Percentiles rank a stretch among this genome's conserved stretches.
phyloP scores from a whole-genome alignment of 805 yeast genomes.

The Lipomyces spencermartinsiae region DNA sequence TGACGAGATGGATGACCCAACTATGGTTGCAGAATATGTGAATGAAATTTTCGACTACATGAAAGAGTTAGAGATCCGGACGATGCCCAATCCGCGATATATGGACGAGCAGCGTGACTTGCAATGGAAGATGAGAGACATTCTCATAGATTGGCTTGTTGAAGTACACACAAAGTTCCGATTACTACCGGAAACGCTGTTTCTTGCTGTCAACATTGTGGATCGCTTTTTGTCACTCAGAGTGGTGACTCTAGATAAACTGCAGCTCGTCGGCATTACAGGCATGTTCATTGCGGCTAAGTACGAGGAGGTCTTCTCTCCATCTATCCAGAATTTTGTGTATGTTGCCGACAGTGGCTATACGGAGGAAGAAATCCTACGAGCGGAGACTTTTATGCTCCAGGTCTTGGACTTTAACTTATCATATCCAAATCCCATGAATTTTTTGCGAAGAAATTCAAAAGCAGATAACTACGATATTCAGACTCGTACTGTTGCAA shows the following conservation, averaged over 20 bases:
- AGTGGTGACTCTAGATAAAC: conserved; percentile 76
- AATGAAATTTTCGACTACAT: conserved; percentile 83
- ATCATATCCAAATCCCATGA: conserved; percentile 99
- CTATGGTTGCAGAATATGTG: conserved; percentile 94
- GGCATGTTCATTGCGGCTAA: conserved; percentile 94
- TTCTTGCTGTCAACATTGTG: conserved; percentile 82
- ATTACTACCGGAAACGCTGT: conserved; percentile 88
- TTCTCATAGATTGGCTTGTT: conserved; percentile 92
- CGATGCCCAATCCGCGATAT: conserved; percentile 79
- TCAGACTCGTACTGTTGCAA: conserved; percentile 92
- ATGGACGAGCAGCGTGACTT: conserved; percentile 85
- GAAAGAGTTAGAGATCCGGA: conserved; percentile 70
- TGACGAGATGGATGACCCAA: conserved; percentile 51
- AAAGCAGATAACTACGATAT: conserved; percentile 96
- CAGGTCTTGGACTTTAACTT: conserved; percentile 89
- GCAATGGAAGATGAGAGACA: conserved; percentile 90
- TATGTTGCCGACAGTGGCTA: conserved; percentile 92
- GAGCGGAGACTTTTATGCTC: conserved; percentile 91
- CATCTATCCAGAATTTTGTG: conserved; percentile 87
- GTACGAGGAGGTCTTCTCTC: conserved; percentile 95
- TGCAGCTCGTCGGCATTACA: conserved; percentile 94
- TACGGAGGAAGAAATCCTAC: conserved; percentile 76
- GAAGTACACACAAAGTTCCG: conserved; percentile 92
- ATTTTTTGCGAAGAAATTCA: conserved; percentile 87
- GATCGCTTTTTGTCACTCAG: conserved; percentile 86